Conservation (phyloP, 345 rosid species). For the Syzygium grande region DNA sequence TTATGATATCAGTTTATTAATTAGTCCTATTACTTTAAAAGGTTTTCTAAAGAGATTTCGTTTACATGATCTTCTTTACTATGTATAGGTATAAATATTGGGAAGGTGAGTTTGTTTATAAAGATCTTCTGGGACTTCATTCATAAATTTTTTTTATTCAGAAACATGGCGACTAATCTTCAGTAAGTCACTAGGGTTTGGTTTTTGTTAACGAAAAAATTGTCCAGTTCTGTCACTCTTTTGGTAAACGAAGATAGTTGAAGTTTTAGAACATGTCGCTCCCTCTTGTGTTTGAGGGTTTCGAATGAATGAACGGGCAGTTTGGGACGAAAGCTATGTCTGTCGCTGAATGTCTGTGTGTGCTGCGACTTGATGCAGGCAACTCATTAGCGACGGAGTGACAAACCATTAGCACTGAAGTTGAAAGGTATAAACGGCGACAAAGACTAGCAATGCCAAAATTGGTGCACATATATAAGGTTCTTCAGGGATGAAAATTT, state of each 20-base stretch:
- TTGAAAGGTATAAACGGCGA: background rate
- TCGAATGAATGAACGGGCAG: background rate
- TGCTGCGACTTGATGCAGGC: background rate
- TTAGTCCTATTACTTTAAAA: background rate
- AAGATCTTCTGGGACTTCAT: background rate
- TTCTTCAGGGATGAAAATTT: too few relatives aligned
- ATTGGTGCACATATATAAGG: too few relatives aligned
- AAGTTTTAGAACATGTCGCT: background rate
- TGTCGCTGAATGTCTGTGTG: background rate
- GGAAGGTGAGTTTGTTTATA: background rate
- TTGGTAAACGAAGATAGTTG: background rate
- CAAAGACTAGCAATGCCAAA: too few relatives aligned
- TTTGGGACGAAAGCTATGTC: background rate
- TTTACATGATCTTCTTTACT: background rate
- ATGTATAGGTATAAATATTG: background rate
- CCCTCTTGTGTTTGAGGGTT: background rate
- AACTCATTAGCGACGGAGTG: background rate
- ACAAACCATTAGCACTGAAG: background rate
- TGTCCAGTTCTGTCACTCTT: background rate
- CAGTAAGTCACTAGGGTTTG: background rate
- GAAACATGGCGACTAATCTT: background rate
- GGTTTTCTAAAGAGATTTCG: background rate
- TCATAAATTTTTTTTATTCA: too few relatives aligned
- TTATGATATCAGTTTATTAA: background rate
- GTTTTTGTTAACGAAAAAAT: background rate